Percentiles rank a stretch among this genome's conserved stretches.
phyloP scores from a whole-genome alignment of 805 yeast species.

The Wickerhamomyces bovis region DNA sequence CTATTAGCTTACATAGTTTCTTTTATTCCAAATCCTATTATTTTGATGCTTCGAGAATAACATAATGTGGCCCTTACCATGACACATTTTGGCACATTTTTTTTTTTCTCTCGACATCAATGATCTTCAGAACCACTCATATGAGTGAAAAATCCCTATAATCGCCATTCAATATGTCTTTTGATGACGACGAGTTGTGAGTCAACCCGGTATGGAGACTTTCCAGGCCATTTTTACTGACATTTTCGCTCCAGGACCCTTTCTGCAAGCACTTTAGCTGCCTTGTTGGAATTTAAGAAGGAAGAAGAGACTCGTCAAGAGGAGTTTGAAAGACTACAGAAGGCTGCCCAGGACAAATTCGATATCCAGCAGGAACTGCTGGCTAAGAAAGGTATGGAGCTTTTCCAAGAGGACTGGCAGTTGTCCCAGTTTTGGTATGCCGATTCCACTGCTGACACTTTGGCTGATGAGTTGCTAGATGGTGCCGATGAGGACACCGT shows the following conservation, averaged over 20 bases:
- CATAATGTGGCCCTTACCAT: background rate
- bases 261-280: conserved; percentile 46
- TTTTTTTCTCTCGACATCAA: background rate
- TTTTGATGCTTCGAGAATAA: no score
- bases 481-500: conserved; percentile 71
- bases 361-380: conserved; percentile 23
- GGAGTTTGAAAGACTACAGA: conserved; percentile 64
- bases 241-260: conserved; percentile 17
- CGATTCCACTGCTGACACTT: conserved; percentile 60
- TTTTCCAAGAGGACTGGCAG: conserved; percentile 90
- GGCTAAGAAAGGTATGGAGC: conserved; percentile 50
- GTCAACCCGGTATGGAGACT: background rate
- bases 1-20: no score
- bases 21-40: no score
- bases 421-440: conserved; percentile 85
- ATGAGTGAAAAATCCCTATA: background rate
- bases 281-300: conserved; percentile 49
- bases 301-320: conserved; percentile 53
- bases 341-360: conserved; percentile 46
- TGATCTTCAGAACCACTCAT: background rate
- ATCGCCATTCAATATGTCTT: background rate
- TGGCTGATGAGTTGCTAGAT: conserved; percentile 67
- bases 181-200: conserved; percentile 5
- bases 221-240: background rate
- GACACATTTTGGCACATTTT: background rate